phyloP scores from a whole-genome alignment of 164 flowering plant genomes.

The Santalum album region DNA sequence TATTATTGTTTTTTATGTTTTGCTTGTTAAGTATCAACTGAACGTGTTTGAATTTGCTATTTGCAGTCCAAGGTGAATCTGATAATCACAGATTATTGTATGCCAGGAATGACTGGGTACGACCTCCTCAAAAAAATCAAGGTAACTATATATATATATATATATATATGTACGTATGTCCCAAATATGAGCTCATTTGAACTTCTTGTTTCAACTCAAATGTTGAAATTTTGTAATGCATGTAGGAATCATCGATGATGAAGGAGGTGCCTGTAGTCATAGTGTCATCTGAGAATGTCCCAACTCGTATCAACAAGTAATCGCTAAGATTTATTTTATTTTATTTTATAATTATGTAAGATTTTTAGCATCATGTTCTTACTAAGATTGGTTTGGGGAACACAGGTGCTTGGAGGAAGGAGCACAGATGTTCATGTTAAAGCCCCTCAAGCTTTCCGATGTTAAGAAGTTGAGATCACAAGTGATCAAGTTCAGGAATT shows the following conservation, averaged over 20 bases:
- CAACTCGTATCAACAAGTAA: conserved; percentile 28
- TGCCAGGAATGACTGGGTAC: conserved; percentile 53
- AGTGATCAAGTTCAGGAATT: conserved; percentile 8
- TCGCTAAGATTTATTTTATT: too few species aligned
- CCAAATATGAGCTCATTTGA: not conserved
- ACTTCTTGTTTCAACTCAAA: not conserved
- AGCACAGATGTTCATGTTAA: conserved; percentile 37
- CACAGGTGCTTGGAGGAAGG: conserved; percentile 45
- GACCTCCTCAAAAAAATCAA: conserved; percentile 39
- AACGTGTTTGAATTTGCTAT: too few species aligned
- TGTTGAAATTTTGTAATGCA: not conserved
- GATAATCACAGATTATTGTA: conserved; percentile 44
- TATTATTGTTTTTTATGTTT: not conserved
- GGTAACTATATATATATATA: too few species aligned
- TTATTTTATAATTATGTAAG: not conserved
- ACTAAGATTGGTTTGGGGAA: not conserved
- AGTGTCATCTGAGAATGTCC: conserved; percentile 37
- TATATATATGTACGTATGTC: not conserved
- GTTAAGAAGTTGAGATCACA: conserved; percentile 31
- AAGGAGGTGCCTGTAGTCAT: conserved; percentile 39
- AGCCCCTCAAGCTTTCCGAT: conserved; percentile 36
- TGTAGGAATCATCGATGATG: conserved; percentile 28
- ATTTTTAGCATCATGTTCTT: too few species aligned
- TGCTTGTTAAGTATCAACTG: too few species aligned
- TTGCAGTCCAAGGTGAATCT: conserved; percentile 32